Evolutionary conservation across 768 basidiomycete species (phyloP), one percentile per base, ranked within the genome.

Genomic region (Lactarius hatsudake): DNA sequence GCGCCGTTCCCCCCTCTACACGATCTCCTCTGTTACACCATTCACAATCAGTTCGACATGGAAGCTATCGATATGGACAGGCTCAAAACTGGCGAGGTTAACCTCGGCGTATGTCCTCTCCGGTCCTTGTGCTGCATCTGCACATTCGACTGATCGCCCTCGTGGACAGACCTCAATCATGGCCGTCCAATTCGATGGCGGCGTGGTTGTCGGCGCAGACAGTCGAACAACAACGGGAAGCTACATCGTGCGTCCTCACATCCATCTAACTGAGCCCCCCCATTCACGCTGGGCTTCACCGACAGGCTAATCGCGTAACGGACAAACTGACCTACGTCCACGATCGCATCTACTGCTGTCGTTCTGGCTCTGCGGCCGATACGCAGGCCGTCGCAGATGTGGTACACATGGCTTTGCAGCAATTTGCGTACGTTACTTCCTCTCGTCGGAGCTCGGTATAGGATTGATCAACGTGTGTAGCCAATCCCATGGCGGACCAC

Each of bases 311-410:
- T 78, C 90, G 96, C 78, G 96, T 98, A 23, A 99, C 96, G 53
- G 96, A 99, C 84, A 99, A 99, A 80, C 85, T 98, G 68, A 97
- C 96, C 2, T 86, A 93, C 76, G 84, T 99, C 72, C 95, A 98
- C 77, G 97, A 99, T 79, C 93, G 94, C 72, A 93, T 98, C 78
- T 99, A 98, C 79, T 99, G 97, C 77, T 99, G 97, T 85, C 91
- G 97, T 67, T 97, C 94, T 53, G 97, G 97, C 59, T 97, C 95
- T 71, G 93, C 96, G 56, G 96, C 96, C 28, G 96, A 99, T 77
- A 99, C 97, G 3, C 97, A 97, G 78, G 94, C 96, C 59, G 83
- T 99, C 36, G 96, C 97, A 63, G 97, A 99, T 76, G 81, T 87
- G 15, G 92, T 96, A 13, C 92, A 95, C 74, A 87, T 90, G 75